Evolutionary conservation across 1,284 basidiomycete genomes (phyloP).

Genomic region (Coniferiporia sulphurascens): DNA sequence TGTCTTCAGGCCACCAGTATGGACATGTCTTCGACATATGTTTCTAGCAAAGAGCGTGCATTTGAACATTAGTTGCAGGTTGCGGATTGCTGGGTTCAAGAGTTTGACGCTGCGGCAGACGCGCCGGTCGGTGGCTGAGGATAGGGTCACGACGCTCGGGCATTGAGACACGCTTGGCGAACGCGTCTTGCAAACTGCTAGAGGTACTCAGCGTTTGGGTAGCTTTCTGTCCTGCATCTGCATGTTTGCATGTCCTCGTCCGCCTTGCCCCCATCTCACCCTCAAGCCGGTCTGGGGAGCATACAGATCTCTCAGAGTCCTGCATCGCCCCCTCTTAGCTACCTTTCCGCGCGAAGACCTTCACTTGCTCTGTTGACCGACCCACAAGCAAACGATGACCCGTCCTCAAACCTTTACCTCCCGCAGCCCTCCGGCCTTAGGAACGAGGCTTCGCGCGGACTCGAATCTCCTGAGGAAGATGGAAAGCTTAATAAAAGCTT

Average conservation of each 20-base stretch:
- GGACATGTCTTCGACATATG: not conserved
- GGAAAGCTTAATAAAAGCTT: constrained; percentile 52
- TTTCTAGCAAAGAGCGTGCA: not conserved
- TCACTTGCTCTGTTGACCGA: constrained; percentile 2
- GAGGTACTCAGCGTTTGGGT: not conserved
- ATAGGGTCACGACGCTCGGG: not conserved
- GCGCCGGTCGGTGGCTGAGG: too few species aligned
- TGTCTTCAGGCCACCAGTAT: not conserved
- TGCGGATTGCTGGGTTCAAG: too few species aligned
- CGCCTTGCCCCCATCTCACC: not conserved
- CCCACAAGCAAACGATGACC: not conserved
- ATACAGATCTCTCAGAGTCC: not conserved
- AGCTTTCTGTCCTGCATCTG: not conserved
- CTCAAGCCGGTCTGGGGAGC: not conserved
- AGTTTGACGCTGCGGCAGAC: too few species aligned
- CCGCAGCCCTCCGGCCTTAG: not conserved
- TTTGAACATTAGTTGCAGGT: not conserved
- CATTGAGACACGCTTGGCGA: not conserved
- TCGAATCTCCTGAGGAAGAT: constrained; percentile 38
- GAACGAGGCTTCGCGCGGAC: constrained; percentile 1
- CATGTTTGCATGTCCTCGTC: not conserved
- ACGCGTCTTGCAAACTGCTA: not conserved
- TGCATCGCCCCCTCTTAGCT: constrained; percentile 11
- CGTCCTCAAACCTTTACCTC: not conserved
- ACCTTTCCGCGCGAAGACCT: constrained; percentile 14